Percentiles rank a stretch among this genome's conserved stretches.
Conservation (phyloP, 2,329 filamentous ascomycete genomes). For the Aspergillus neoniger region DNA sequence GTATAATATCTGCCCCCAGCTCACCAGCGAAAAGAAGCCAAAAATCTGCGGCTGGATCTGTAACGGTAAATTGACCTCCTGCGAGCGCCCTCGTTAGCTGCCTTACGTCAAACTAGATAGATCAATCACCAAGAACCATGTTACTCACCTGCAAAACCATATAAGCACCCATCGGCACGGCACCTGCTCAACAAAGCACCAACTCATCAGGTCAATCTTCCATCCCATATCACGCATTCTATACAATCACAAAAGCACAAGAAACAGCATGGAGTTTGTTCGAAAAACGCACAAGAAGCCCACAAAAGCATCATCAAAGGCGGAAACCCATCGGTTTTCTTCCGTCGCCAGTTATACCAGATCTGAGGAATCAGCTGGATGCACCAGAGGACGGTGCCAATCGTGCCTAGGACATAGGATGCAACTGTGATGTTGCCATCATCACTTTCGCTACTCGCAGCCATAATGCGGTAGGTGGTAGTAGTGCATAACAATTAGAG, state of each 20-base stretch:
- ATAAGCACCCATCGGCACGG: conserved; percentile 55
- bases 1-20: conserved; percentile 56
- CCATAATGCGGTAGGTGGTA: too few species aligned
- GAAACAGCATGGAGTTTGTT: neutral
- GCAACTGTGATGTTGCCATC: conserved; percentile 34
- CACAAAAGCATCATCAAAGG: conserved; percentile 64
- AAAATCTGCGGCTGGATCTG: conserved; percentile 59
- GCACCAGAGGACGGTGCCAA: conserved; percentile 46
- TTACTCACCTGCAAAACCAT: conserved; percentile 50
- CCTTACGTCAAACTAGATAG: neutral
- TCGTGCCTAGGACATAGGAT: conserved; percentile 44
- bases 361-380: conserved; percentile 50
- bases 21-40: conserved; percentile 50
- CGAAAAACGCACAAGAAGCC: conserved; percentile 51
- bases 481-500: neutral
- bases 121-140: neutral
- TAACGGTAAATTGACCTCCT: conserved; percentile 58
- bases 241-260: neutral
- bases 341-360: conserved; percentile 63
- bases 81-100: conserved; percentile 1
- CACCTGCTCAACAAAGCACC: conserved; percentile 27
- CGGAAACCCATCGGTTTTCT: conserved; percentile 63
- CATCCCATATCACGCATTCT: neutral
- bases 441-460: conserved; percentile 11
- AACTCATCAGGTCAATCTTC: neutral